phyloP scores from a whole-genome alignment of 768 basidiomycete species.

The Rhizopogon rudus region DNA sequence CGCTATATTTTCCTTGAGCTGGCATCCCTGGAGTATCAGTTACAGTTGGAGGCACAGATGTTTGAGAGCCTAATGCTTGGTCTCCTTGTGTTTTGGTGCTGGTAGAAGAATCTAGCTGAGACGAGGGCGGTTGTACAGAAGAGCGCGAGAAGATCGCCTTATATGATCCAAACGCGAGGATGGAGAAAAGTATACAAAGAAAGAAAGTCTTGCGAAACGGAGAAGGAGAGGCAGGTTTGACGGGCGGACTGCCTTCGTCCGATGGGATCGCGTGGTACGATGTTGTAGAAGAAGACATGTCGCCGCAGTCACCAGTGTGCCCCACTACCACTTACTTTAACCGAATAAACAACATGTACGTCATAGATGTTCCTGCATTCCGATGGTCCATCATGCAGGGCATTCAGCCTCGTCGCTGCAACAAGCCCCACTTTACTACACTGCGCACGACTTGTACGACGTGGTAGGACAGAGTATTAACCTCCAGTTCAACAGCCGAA shows the following conservation, averaged over 20 bases:
- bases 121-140: neutral
- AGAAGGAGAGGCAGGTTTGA: conserved; percentile 20
- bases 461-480: too few species aligned
- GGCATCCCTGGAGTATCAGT: conserved; percentile 23
- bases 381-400: too few species aligned
- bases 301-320: conserved; percentile 13
- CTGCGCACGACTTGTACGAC: too few species aligned
- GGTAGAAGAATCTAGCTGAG: conserved; percentile 2
- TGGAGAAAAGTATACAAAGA: conserved; percentile 29
- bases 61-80: conserved; percentile 7
- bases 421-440: too few species aligned
- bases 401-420: too few species aligned
- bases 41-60: conserved; percentile 6
- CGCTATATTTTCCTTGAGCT: conserved; percentile 58
- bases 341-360: too few species aligned
- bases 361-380: too few species aligned
- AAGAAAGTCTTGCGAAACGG: conserved; percentile 27
- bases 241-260: conserved; percentile 12
- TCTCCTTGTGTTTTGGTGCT: conserved; percentile 9
- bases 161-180: conserved; percentile 37
- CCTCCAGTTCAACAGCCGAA: too few species aligned
- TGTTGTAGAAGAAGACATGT: conserved; percentile 18
- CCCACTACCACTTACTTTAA: neutral
- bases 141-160: conserved; percentile 29
- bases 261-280: conserved; percentile 14